Evolutionary conservation across 106 monocot genomes (phyloP), one percentile per base, ranked within the genome.

Genomic region (Dioscorea alata): DNA sequence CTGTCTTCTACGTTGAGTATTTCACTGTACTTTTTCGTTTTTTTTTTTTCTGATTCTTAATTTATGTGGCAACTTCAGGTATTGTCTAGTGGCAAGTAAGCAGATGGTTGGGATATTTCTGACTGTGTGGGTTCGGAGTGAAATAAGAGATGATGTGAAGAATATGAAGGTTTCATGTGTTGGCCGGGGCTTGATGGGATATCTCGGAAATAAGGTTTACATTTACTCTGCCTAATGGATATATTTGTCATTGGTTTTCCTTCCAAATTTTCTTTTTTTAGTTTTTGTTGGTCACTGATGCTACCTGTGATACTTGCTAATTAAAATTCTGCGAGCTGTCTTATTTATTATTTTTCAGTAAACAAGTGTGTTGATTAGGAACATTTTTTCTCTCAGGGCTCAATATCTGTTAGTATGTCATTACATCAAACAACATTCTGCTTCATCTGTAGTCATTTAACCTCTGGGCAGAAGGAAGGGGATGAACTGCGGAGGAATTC

Each of bases 21-120:
- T 28, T 28, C 3, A 28, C 42, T 42, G 42, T 10, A 42, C 6
- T 8, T 6, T 42, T 34, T 34, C 7, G n/a, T n/a, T n/a, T 42
- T 42, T 42, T 42, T 42, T 42, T 42, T 42, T 42, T 42, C 42
- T 42, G 42, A 6, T 42, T 42, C 42, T 42, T 42, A 42, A 42
- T 42, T 50, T 24, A 12, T 42, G 42, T 3, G 42, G 6, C 42
- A 42, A 6, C 42, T 42, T 49, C 57, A 86, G 86, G 76, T 87
- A 88, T 52, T 84, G 81, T 69, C 78, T 88, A 64, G 88, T 84
- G 57, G 88, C 88, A 48, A 88, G 84, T 24, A 88, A 88, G 71
- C 88, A 88, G 60, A 88, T 88, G 88, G 88, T 88, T 21, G 88
- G 88, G 57, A 81, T 88, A 75, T 84, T 88, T 76, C 88, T 88